A percentile compares a stretch with the other conserved stretches of the same genome.
Conservation (phyloP, 805 yeast genomes). For the Candida alai region DNA sequence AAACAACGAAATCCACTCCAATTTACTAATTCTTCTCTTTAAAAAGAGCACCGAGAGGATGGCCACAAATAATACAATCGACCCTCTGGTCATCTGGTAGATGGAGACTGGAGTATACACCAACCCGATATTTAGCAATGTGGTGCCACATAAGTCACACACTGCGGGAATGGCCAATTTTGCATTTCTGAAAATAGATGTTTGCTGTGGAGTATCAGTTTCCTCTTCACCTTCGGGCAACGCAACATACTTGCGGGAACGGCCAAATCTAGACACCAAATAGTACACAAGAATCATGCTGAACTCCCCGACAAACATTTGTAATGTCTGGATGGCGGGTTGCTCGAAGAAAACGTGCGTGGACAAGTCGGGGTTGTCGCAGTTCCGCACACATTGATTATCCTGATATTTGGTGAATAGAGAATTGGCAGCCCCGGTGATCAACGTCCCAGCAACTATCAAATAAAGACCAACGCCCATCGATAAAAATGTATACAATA, state of each 20-base stretch:
- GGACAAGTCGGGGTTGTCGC: conserved; percentile 41
- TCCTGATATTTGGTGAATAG: conserved; percentile 74
- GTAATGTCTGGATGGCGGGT: conserved; percentile 74
- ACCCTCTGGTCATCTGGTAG: conserved; percentile 84
- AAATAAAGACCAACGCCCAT: conserved; percentile 10
- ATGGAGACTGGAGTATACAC: conserved; percentile 73
- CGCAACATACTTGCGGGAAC: conserved; percentile 13
- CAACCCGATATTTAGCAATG: conserved; percentile 72
- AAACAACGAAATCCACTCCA: conserved; percentile 67
- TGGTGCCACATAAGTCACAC: conserved; percentile 72
- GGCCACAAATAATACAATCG: conserved; percentile 73
- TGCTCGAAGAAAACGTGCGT: conserved; percentile 59
- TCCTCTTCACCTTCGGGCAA: conserved; percentile 9
- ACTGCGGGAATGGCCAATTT: conserved; percentile 55
- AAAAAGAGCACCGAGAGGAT: conserved; percentile 62
- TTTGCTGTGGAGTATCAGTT: conserved; percentile 7
- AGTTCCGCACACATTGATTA: conserved; percentile 61
- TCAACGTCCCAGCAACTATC: conserved; percentile 48
- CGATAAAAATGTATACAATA: too few species aligned
- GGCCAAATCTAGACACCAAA: conserved; percentile 19
- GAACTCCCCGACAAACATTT: conserved; percentile 77
- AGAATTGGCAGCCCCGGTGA: conserved; percentile 71
- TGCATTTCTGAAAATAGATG: conserved; percentile 13
- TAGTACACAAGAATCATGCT: conserved; percentile 43
- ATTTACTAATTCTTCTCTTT: conserved; percentile 47